Percentiles rank a stretch among this genome's conserved stretches.
Conservation (phyloP, 805 yeast species). For the Kodamaea nitidulidarum region DNA sequence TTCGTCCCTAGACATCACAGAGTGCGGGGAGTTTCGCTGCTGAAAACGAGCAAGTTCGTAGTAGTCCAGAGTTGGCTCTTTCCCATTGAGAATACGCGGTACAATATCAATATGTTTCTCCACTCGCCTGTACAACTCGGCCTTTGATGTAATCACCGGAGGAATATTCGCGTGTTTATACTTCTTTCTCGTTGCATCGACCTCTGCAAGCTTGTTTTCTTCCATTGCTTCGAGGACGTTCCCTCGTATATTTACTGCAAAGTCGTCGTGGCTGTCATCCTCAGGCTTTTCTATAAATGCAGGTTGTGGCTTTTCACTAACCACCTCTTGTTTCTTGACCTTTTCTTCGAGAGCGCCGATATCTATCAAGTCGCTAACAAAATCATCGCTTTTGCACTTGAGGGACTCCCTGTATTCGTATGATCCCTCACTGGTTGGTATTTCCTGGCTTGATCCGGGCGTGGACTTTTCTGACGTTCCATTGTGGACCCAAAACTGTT, state of each 20-base stretch:
- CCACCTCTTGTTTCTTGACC: not conserved
- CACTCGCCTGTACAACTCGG: conserved; percentile 25
- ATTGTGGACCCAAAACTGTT: conserved; percentile 4
- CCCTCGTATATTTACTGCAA: conserved; percentile 11
- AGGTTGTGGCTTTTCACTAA: not conserved
- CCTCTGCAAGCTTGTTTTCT: conserved; percentile 12
- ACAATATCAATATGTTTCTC: conserved; percentile 29
- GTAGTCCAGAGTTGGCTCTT: conserved; percentile 40
- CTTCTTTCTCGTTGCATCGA: conserved; percentile 13
- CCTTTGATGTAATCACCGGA: conserved; percentile 26
- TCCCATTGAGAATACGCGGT: conserved; percentile 42
- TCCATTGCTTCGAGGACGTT: conserved; percentile 15
- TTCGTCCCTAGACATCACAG: conserved; percentile 45
- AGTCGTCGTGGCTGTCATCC: conserved; percentile 7
- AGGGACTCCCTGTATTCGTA: conserved; percentile 4
- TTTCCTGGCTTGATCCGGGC: conserved; percentile 1
- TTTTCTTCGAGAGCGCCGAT: conserved; percentile 5
- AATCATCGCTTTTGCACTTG: conserved; percentile 4
- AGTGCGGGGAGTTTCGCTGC: conserved; percentile 33
- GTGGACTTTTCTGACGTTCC: not conserved
- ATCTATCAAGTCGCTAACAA: conserved; percentile 6
- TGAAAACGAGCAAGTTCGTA: conserved; percentile 48
- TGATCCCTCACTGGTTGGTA: not conserved
- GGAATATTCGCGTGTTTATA: conserved; percentile 19
- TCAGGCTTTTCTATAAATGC: no score